Base-by-base conservation (phyloP, 495 filamentous ascomycete species). In the Podospora anserina region DNA sequence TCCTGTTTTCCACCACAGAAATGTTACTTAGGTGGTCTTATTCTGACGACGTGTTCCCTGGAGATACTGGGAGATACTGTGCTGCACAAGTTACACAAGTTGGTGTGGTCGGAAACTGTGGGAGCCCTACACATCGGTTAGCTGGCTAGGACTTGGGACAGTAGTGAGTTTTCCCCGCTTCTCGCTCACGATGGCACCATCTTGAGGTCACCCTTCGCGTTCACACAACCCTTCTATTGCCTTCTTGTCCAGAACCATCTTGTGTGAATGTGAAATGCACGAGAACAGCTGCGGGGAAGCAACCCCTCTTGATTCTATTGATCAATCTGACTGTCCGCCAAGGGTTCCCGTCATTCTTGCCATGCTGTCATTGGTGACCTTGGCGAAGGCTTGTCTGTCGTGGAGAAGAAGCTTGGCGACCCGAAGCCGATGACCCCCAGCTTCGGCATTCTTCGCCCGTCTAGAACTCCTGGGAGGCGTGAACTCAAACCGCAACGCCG, bases 351-450 rank as follows among this genome's bases (percentile, higher is more conserved):
- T 49, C 39, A 49, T 13, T 49, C 34, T 16, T 49, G 39, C 39
- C 39, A 54, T 55, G 60, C 9, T 68, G 66, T 62, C 66, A 67
- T 63, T 63, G 23, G 55, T 49, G 34, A 64, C 58, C 72, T 75
- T 75, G 72, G 72, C 70, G 49, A 75, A 72, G 32, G 70, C 72
- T 75, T 75, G 68, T 72, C 49, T 70, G 34, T 55, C 62, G 56
- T 67, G 72, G 70, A 57, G 57, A 56, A 59, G 9, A 30, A 60
- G 16, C 66, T 75, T 69, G 72, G 70, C 70, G 61, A 1, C 49
- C 20, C 0, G 39, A 49, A 49, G 39, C 39, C 39, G 39, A 11
- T 49, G 39, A 2, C 20, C 5, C 55, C 55, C 55, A 19, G n/a
- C 55, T 49, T 49, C 39, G 39, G 39, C 39, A 49, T 49, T 11